Evolutionary conservation across 1,284 basidiomycete genomes (phyloP).

Genomic region (Mycosarcoma mackinlayi): DNA sequence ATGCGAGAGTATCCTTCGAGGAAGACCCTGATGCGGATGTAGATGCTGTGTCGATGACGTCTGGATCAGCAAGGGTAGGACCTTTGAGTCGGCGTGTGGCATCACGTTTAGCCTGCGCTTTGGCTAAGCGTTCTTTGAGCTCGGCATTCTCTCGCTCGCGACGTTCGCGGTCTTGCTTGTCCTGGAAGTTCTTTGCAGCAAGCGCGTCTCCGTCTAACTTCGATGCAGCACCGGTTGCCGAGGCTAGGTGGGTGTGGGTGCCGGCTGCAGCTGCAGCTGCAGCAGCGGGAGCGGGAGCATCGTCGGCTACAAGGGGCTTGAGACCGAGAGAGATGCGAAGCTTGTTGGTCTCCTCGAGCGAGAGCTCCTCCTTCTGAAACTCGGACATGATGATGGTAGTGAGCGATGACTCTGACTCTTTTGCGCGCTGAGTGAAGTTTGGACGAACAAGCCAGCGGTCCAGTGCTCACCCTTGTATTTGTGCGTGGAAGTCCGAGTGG

Average conservation of each 20-base stretch:
- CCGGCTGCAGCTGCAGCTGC: conserved; percentile 38
- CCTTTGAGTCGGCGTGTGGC: conserved; percentile 89
- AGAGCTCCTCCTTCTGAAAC: conserved; percentile 77
- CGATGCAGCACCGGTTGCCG: too few relatives aligned
- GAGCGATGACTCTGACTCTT: conserved; percentile 27
- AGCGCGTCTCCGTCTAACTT: conserved; percentile 68
- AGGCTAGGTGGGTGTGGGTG: too few relatives aligned
- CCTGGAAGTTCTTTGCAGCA: conserved; percentile 49
- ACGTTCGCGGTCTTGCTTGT: conserved; percentile 76
- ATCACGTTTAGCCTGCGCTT: conserved; percentile 83
- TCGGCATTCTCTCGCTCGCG: conserved; percentile 79
- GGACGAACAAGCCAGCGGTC: conserved; percentile 10
- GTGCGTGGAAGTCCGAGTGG: too few relatives aligned
- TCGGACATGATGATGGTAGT: conserved; percentile 62
- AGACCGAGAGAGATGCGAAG: conserved; percentile 94
- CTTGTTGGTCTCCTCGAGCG: conserved; percentile 97
- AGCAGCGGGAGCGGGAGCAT: conserved; percentile 51
- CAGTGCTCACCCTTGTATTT: conserved; percentile 37
- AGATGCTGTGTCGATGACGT: conserved; percentile 54
- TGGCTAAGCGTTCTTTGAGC: conserved; percentile 67
- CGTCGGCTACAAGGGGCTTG: conserved; percentile 81
- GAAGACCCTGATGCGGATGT: conserved; percentile 12
- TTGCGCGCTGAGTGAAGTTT: conserved; percentile 1
- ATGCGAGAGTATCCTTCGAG: conserved; percentile 76
- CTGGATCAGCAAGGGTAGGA: conserved; percentile 81